These are phyloP conservation scores for Pyrenophora teres DNA, from an alignment of 2,329 filamentous ascomycete genomes.

Conservation along the genomic window DNA sequence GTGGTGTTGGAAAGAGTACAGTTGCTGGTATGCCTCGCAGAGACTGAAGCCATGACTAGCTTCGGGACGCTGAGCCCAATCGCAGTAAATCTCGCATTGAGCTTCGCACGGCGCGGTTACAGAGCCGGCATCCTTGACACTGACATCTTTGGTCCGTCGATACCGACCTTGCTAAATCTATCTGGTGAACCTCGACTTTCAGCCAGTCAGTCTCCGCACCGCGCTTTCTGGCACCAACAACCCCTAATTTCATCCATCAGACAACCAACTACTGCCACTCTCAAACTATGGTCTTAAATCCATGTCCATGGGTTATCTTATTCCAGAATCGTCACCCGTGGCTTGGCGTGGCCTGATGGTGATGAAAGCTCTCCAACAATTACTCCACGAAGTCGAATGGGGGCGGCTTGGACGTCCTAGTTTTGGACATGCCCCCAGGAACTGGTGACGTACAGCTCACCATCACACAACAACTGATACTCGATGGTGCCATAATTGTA, in stretches of 20 bases:
- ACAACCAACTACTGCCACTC: slow-evolving; percentile 81
- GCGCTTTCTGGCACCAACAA: background rate
- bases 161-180: slow-evolving; percentile 86
- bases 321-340: slow-evolving; percentile 78
- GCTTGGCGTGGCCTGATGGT: slow-evolving; percentile 98
- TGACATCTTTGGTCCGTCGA: slow-evolving; percentile 94
- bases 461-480: slow-evolving; percentile 91
- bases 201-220: slow-evolving; percentile 59
- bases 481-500: slow-evolving; percentile 85
- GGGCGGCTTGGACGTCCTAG: slow-evolving; percentile 84
- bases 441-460: slow-evolving; percentile 96
- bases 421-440: slow-evolving; percentile 89
- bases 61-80: slow-evolving; percentile 3
- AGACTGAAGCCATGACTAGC: background rate
- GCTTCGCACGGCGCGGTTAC: slow-evolving; percentile 81
- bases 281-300: slow-evolving; percentile 95
- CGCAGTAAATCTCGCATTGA: slow-evolving; percentile 78
- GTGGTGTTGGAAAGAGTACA: slow-evolving; percentile 97
- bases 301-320: slow-evolving; percentile 98
- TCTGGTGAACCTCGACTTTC: slow-evolving; percentile 78
- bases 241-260: slow-evolving; percentile 47
- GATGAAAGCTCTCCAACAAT: slow-evolving; percentile 93
- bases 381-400: slow-evolving; percentile 96
- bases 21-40: slow-evolving; percentile 66
- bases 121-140: slow-evolving; percentile 89